phyloP scores from a whole-genome alignment of 768 basidiomycete genomes.

The Pulveroboletus ravenelii region DNA sequence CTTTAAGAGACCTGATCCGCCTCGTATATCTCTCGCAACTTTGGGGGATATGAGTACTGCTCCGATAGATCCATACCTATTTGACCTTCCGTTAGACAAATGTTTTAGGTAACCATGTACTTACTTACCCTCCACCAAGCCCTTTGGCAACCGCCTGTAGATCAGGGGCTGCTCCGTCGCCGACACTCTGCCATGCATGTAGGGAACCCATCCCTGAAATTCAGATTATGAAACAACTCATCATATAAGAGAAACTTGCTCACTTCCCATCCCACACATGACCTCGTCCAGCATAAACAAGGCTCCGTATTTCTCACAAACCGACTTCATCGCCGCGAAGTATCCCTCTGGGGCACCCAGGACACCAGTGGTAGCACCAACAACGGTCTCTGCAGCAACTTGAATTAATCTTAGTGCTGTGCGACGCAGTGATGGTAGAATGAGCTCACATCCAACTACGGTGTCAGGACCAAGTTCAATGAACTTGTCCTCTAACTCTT shows the following conservation, averaged over 20 bases:
- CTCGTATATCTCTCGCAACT: slow-evolving; percentile 65
- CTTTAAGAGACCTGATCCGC: slow-evolving; percentile 68
- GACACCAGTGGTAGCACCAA: slow-evolving; percentile 79
- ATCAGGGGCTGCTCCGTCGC: slow-evolving; percentile 75
- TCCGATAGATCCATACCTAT: slow-evolving; percentile 76
- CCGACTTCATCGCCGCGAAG: slow-evolving; percentile 78
- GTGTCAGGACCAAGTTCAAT: slow-evolving; percentile 76
- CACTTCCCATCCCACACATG: slow-evolving; percentile 89
- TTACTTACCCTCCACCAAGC: slow-evolving; percentile 74
- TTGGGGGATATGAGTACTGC: slow-evolving; percentile 73
- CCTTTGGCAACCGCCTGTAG: slow-evolving; percentile 89
- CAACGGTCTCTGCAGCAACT: slow-evolving; percentile 86
- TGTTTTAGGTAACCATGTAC: not conserved
- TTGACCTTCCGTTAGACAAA: slow-evolving; percentile 4
- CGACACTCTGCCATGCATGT: slow-evolving; percentile 82
- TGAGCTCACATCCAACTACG: slow-evolving; percentile 68
- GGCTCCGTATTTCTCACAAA: slow-evolving; percentile 66
- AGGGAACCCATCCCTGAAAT: slow-evolving; percentile 75
- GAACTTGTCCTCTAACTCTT: slow-evolving; percentile 85
- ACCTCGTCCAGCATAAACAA: slow-evolving; percentile 88
- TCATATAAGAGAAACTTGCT: slow-evolving; percentile 27
- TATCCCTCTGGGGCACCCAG: slow-evolving; percentile 79
- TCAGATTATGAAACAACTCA: not conserved
- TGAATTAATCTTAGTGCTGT: not conserved
- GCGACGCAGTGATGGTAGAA: not conserved